Evolutionary conservation across 164 flowering plant genomes (phyloP).

Genomic region (Houttuynia cordata): DNA sequence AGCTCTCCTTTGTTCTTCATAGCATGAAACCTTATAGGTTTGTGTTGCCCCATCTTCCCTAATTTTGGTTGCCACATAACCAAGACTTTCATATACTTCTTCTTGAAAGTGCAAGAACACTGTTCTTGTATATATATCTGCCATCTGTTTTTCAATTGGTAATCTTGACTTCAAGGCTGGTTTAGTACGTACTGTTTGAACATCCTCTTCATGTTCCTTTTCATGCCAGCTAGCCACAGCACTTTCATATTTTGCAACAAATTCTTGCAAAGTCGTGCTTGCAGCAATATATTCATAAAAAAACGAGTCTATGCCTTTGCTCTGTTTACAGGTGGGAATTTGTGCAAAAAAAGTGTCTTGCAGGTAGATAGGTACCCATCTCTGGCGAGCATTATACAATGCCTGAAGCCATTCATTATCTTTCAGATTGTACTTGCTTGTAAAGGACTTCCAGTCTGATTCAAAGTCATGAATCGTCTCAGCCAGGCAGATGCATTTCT

Average conservation of each 20-base stretch:
- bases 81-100: conserved; percentile 12
- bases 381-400: conserved; percentile 7
- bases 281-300: conserved; percentile 7
- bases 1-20: conserved; percentile 6
- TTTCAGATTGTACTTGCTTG: conserved; percentile 5
- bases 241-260: conserved; percentile 6
- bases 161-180: conserved; percentile 9
- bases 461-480: conserved; percentile 13
- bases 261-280: conserved; percentile 8
- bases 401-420: conserved; percentile 11
- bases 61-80: conserved; percentile 6
- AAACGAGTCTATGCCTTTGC: conserved; percentile 9
- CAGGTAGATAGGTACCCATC: conserved; percentile 14
- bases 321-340: conserved; percentile 2
- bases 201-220: conserved; percentile 10
- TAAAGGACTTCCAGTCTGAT: conserved; percentile 6
- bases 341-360: conserved; percentile 11
- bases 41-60: conserved; percentile 6
- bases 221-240: conserved; percentile 5
- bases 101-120: conserved; percentile 11
- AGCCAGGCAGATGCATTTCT: conserved; percentile 3
- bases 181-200: conserved; percentile 7
- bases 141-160: conserved; percentile 11
- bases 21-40: conserved; percentile 8
- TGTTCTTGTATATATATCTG: conserved; percentile 9